A percentile compares a stretch with the other conserved stretches of the same genome.
Conservation (phyloP, 1,139 yeast genomes). For the Meyerozyma sp. region DNA sequence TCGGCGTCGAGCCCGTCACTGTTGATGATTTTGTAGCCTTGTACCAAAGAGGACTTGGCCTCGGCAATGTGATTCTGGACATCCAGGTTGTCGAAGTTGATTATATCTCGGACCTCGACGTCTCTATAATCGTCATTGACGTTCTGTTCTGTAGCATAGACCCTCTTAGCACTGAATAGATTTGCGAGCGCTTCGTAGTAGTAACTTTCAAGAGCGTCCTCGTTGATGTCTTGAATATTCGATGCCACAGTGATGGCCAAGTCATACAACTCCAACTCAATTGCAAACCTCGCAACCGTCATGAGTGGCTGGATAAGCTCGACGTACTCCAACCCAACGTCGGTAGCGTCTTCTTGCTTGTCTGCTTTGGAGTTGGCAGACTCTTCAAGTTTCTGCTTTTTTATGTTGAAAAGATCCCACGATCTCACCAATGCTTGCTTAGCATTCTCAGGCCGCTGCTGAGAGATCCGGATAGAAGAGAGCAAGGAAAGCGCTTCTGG, state of each 20-base stretch:
- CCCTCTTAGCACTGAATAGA: constrained; percentile 50
- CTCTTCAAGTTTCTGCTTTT: constrained; percentile 47
- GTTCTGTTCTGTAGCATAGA: constrained; percentile 11
- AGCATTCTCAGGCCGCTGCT: constrained; percentile 74
- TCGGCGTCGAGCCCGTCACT: constrained; percentile 44
- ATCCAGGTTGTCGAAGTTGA: constrained; percentile 17
- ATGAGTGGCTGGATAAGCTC: constrained; percentile 66
- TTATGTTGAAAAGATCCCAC: constrained; percentile 62
- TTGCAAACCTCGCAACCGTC: constrained; percentile 65
- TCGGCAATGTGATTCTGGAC: constrained; percentile 35
- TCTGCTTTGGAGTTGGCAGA: constrained; percentile 20
- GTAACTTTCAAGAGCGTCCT: constrained; percentile 70
- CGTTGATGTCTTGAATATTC: constrained; percentile 70
- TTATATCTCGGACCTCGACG: constrained; percentile 23
- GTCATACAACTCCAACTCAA: constrained; percentile 73
- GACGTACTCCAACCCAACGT: constrained; percentile 47
- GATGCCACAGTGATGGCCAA: constrained; percentile 56
- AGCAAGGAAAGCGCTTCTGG: constrained; percentile 81
- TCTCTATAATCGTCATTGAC: constrained; percentile 47
- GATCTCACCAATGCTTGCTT: constrained; percentile 59
- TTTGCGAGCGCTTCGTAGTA: constrained; percentile 80
- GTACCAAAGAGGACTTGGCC: constrained; percentile 50
- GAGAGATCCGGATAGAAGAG: constrained; percentile 88
- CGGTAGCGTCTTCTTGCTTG: constrained; percentile 22
- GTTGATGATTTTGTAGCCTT: constrained; percentile 47